These are phyloP conservation scores for Arthrobotrys entomopaga DNA, from an alignment of 2,329 filamentous ascomycete species.

Conservation along the genomic window DNA sequence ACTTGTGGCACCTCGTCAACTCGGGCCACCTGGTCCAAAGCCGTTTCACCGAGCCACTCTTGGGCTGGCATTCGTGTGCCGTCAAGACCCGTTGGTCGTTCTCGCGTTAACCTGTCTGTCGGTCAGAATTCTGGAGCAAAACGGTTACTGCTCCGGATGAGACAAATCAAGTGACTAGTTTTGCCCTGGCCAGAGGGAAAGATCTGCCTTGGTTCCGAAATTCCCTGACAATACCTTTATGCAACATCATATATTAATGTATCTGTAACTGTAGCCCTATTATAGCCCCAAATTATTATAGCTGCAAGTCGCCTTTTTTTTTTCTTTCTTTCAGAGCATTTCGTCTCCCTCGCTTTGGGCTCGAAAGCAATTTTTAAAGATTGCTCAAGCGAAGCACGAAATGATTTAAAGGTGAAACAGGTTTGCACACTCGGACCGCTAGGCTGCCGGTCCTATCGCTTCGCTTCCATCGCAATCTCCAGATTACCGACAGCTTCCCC, in stretches of 20 bases:
- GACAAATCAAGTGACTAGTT: constrained; percentile 12
- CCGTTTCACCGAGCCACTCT: constrained; percentile 7
- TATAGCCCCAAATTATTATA: constrained; percentile 40
- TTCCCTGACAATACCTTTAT: constrained; percentile 17
- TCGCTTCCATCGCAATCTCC: constrained; percentile 35
- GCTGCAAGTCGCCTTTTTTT: constrained; percentile 51
- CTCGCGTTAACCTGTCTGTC: constrained; percentile 1
- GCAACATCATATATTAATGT: constrained; percentile 32
- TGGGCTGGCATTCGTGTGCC: constrained; percentile 7
- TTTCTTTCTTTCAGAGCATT: constrained; percentile 22
- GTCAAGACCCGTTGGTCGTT: not conserved
- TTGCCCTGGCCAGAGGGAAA: constrained; percentile 19
- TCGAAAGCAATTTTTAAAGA: constrained; percentile 27
- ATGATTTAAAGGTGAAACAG: constrained; percentile 49
- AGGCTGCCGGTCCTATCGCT: constrained; percentile 54
- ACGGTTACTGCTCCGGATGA: constrained; percentile 15
- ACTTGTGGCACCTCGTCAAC: constrained; percentile 15
- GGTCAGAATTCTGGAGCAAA: constrained; percentile 15
- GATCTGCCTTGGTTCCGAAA: constrained; percentile 46
- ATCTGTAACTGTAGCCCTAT: constrained; percentile 39
- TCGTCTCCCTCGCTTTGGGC: constrained; percentile 53
- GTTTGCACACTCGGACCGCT: constrained; percentile 52
- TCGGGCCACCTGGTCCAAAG: constrained; percentile 1
- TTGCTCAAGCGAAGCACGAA: constrained; percentile 50
- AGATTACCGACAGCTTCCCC: constrained; percentile 43